phyloP scores from a whole-genome alignment of 805 yeast species.

The Metschnikowia koreensis region DNA sequence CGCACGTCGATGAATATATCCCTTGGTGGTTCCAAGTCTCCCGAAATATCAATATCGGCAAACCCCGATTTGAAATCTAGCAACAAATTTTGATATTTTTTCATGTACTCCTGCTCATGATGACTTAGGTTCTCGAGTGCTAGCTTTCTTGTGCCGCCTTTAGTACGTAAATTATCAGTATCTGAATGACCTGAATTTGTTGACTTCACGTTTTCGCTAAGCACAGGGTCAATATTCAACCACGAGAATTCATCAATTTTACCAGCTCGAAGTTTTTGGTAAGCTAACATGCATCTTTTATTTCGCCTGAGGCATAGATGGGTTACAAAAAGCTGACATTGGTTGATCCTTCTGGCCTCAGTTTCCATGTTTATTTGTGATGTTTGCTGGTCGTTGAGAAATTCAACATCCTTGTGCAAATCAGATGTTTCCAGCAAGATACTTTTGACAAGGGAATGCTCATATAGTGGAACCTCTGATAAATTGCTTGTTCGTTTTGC shows the following conservation, averaged over 20 bases:
- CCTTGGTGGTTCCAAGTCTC: conserved; percentile 85
- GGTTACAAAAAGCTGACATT: conserved; percentile 66
- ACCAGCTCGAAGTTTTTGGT: conserved; percentile 69
- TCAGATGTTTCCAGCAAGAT: conserved; percentile 71
- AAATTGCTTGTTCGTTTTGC: conserved; percentile 75
- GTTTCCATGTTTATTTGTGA: conserved; percentile 23
- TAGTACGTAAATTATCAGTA: not conserved
- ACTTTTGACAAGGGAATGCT: conserved; percentile 65
- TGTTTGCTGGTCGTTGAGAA: conserved; percentile 35
- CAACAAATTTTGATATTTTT: conserved; percentile 66
- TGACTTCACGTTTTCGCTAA: conserved; percentile 4
- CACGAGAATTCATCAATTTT: conserved; percentile 67
- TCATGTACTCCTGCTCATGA: conserved; percentile 75
- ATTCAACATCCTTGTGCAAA: conserved; percentile 56
- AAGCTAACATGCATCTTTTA: conserved; percentile 85
- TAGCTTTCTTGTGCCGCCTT: conserved; percentile 15
- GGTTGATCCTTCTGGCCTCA: conserved; percentile 47
- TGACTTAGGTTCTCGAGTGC: conserved; percentile 59
- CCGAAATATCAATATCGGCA: conserved; percentile 82
- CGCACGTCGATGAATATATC: conserved; percentile 93
- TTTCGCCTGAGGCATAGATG: conserved; percentile 80
- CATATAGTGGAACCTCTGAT: conserved; percentile 65
- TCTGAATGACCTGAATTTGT: conserved; percentile 1
- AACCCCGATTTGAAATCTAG: conserved; percentile 76
- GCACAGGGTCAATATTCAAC: conserved; percentile 59